These are phyloP conservation scores for Alliaria petiolata DNA, from an alignment of 345 rosid species.

Conservation along the genomic window DNA sequence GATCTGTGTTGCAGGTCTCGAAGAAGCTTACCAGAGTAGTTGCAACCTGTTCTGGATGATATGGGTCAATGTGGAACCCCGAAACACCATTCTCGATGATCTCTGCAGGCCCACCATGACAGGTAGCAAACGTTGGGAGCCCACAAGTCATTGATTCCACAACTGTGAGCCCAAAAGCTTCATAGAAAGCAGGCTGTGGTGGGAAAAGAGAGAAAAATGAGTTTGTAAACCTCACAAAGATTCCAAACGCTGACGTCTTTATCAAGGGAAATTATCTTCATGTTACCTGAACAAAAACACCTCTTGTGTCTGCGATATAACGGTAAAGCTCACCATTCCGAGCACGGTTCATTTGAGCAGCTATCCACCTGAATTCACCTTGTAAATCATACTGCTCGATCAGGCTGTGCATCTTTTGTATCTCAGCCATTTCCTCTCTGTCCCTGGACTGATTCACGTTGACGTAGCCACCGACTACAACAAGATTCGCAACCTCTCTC, in stretches of 20 bases:
- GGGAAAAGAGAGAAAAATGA: neutral
- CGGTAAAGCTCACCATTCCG: constrained; percentile 60
- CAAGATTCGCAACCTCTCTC: constrained; percentile 47
- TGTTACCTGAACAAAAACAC: constrained; percentile 46
- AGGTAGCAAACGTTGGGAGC: constrained; percentile 58
- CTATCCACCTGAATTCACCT: constrained; percentile 51
- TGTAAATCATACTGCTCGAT: constrained; percentile 45
- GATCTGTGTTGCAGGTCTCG: constrained; percentile 35
- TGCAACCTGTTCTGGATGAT: constrained; percentile 44
- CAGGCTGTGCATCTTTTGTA: constrained; percentile 45
- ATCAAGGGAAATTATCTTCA: neutral
- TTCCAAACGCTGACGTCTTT: neutral
- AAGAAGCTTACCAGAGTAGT: constrained; percentile 38
- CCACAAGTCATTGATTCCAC: constrained; percentile 56
- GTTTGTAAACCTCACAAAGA: neutral
- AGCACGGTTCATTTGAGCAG: constrained; percentile 54
- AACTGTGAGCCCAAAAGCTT: constrained; percentile 62
- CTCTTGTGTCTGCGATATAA: constrained; percentile 48
- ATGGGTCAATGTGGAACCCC: constrained; percentile 55
- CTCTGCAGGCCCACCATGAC: constrained; percentile 56
- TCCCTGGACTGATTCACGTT: constrained; percentile 44
- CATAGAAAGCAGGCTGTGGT: constrained; percentile 50
- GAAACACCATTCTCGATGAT: constrained; percentile 51
- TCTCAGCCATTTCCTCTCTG: constrained; percentile 52
- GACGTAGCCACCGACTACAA: constrained; percentile 45